Percentiles rank a stretch among this genome's conserved stretches.
Evolutionary conservation across 495 filamentous ascomycete genomes (phyloP).

Genomic region (Friedmanniomyces simplex): DNA sequence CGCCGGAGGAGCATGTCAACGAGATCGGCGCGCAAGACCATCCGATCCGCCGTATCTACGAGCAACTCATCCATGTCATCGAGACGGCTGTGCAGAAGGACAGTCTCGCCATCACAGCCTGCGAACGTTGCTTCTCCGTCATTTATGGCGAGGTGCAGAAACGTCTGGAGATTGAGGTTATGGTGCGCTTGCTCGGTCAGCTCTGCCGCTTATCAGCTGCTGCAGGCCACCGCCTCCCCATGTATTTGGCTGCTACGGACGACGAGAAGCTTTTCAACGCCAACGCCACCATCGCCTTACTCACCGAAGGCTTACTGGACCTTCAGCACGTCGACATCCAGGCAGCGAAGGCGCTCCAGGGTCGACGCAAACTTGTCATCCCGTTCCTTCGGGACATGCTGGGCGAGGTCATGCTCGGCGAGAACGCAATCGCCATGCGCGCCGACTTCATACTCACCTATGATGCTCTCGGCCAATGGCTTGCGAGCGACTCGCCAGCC

Average conservation of each 20-base stretch:
- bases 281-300: slow-evolving; percentile 61
- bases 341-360: slow-evolving; percentile 57
- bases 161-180: slow-evolving; percentile 65
- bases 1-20: slow-evolving; percentile 57
- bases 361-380: slow-evolving; percentile 56
- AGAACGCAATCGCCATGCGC: slow-evolving; percentile 62
- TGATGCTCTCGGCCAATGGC: slow-evolving; percentile 73
- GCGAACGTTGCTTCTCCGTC: slow-evolving; percentile 57
- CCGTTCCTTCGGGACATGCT: slow-evolving; percentile 67
- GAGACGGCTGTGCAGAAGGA: slow-evolving; percentile 47
- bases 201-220: slow-evolving; percentile 67
- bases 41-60: slow-evolving; percentile 30
- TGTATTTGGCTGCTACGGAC: slow-evolving; percentile 57
- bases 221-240: slow-evolving; percentile 63
- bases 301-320: slow-evolving; percentile 65
- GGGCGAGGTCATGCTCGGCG: slow-evolving; percentile 64
- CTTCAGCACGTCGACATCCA: slow-evolving; percentile 69
- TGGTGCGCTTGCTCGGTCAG: slow-evolving; percentile 70
- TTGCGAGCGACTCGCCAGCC: slow-evolving; percentile 58
- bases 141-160: slow-evolving; percentile 52
- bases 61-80: slow-evolving; percentile 43
- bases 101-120: slow-evolving; percentile 54
- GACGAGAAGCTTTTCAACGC: slow-evolving; percentile 71
- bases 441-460: slow-evolving; percentile 74
- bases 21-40: slow-evolving; percentile 42